phyloP scores from a whole-genome alignment of 2,329 filamentous ascomycete genomes.

The Sporothrix pallida region DNA sequence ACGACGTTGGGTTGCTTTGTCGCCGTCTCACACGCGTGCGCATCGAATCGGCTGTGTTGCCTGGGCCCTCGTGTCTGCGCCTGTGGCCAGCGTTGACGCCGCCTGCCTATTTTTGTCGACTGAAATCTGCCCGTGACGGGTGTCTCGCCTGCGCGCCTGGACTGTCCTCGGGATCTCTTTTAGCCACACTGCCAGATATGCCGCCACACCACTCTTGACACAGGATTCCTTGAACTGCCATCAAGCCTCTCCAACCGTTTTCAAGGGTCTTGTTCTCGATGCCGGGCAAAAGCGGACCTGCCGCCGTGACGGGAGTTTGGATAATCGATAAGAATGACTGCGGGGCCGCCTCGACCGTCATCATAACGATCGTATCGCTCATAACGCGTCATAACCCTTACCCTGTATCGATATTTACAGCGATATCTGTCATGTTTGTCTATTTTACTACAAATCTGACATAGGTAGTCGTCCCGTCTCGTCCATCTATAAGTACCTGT shows the following conservation, averaged over 20 bases:
- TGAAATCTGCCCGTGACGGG: slow-evolving; percentile 20
- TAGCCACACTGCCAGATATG: background rate
- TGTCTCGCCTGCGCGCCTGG: background rate
- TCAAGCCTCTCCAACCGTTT: background rate
- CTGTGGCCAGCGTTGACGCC: slow-evolving; percentile 13
- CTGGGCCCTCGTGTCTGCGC: slow-evolving; percentile 26
- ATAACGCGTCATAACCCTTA: background rate
- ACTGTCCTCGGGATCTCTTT: slow-evolving; percentile 19
- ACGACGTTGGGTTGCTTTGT: background rate
- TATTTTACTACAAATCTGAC: background rate
- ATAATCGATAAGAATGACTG: slow-evolving; percentile 26
- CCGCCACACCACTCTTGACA: background rate
- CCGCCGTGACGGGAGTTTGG: slow-evolving; percentile 5
- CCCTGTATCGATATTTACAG: background rate
- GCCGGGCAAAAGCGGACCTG: slow-evolving; percentile 25
- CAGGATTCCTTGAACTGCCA: background rate
- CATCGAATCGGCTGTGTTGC: slow-evolving; percentile 29
- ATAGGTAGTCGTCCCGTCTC: background rate
- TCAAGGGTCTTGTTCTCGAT: background rate
- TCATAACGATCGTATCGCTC: slow-evolving; percentile 1
- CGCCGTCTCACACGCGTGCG: background rate
- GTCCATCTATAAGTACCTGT: background rate
- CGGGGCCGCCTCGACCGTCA: background rate
- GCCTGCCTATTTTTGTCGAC: background rate
- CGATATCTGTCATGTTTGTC: background rate